A percentile compares a stretch with the other conserved stretches of the same genome.
Conservation (phyloP, 805 yeast genomes). For the Saccharomycopsis selenospora region DNA sequence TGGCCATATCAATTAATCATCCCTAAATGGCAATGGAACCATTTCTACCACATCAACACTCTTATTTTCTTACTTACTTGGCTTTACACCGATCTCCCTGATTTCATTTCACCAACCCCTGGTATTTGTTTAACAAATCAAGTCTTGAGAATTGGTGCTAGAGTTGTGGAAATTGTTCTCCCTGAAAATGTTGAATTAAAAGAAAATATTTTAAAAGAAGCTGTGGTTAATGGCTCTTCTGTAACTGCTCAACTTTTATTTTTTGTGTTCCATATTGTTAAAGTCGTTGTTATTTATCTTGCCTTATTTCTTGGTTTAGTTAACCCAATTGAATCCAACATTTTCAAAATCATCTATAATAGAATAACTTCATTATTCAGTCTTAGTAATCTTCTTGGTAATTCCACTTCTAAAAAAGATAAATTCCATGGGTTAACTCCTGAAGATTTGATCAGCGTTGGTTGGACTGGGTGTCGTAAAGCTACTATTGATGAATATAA, state of each 20-base stretch:
- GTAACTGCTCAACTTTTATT: slow-evolving; percentile 54
- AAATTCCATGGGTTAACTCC: slow-evolving; percentile 24
- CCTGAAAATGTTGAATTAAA: slow-evolving; percentile 38
- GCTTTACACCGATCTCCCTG: slow-evolving; percentile 94
- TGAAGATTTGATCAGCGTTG: slow-evolving; percentile 49
- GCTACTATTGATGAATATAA: slow-evolving; percentile 64
- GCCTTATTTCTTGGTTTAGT: slow-evolving; percentile 61
- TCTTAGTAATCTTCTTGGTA: neutral
- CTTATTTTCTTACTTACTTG: slow-evolving; percentile 44
- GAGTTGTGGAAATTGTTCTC: slow-evolving; percentile 28
- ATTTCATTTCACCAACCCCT: slow-evolving; percentile 83
- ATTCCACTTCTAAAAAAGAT: neutral
- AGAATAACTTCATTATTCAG: slow-evolving; percentile 25
- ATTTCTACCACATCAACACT: slow-evolving; percentile 35
- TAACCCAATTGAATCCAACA: slow-evolving; percentile 62
- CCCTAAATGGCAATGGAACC: slow-evolving; percentile 58
- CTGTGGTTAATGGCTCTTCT: slow-evolving; percentile 33
- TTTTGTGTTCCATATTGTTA: slow-evolving; percentile 65
- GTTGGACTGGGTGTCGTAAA: slow-evolving; percentile 93
- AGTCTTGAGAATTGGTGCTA: slow-evolving; percentile 30
- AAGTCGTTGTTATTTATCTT: slow-evolving; percentile 48
- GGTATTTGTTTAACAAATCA: slow-evolving; percentile 74
- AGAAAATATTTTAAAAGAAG: slow-evolving; percentile 42
- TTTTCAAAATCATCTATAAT: slow-evolving; percentile 22
- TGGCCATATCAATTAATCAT: slow-evolving; percentile 90